Evolutionary conservation across 352 stramenopile genomes (phyloP), one percentile per base, ranked within the genome.

Genomic region (Elongisporangium anandrum): DNA sequence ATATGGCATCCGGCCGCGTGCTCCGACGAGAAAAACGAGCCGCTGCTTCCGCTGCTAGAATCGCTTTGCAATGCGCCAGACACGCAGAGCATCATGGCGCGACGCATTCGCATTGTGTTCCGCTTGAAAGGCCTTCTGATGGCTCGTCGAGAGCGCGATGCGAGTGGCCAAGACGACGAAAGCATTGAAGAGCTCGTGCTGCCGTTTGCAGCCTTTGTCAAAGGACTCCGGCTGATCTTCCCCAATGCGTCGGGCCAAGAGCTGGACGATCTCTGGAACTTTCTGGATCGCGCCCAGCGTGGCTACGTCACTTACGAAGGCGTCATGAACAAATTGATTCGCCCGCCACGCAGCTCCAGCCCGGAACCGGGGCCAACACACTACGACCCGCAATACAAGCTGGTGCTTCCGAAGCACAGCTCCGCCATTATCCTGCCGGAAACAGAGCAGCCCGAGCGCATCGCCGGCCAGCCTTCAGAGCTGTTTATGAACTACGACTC

Each of bases 401-500:
- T 81, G 0, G 68, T 85, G 10, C 72, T 79, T 54, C 69, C 78
- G 12, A 73, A 73, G 0, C 56, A 74, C 0, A 50, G 69, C 0
- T 57, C 69, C 29, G 67, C 79, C 0, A 45, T 90, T 21, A 90
- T 93, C 17, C 59, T 90, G 3, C 81, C 79, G 3, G 62, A 77
- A n/a, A 60, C 65, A 0, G 24, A 63, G 0, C 63, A 78, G 21
- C 34, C 61, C 0, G 68, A 82, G 29, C 56, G 63, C 8, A 57
- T 68, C 0, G 39, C 60, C 2, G 79, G 79, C 1, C 64, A 79
- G 0, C 68, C 77, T 12, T 90, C 81, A 6, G 71, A 85, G 15
- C 26, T 89, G 1, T 85, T 86, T 22, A 93, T 93, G 57, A 71
- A 93, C 61, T 89, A 91, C 52, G 69, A 91, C 13, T 65, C 68